Evolutionary conservation across 306 rosid genomes (phyloP).

Genomic region (Castanea sativa): DNA sequence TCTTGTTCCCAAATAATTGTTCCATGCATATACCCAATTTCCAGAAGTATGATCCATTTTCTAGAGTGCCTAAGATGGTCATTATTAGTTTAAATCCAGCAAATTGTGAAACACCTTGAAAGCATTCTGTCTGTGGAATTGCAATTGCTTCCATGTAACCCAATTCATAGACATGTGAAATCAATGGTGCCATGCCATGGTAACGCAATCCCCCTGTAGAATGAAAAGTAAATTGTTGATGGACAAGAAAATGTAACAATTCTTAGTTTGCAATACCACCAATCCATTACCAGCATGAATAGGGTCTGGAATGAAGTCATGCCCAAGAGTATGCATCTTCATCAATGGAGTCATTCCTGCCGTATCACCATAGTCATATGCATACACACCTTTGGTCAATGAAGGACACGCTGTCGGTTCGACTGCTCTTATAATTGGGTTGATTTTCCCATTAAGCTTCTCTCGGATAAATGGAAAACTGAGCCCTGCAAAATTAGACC

Average conservation of each 20-base stretch:
- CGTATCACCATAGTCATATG: constrained; percentile 85
- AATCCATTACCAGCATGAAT: constrained; percentile 75
- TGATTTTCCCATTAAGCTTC: constrained; percentile 73
- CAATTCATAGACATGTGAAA: constrained; percentile 79
- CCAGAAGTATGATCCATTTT: neutral
- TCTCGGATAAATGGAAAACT: constrained; percentile 88
- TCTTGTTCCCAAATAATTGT: neutral
- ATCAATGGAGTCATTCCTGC: constrained; percentile 95
- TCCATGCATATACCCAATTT: neutral
- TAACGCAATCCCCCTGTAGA: constrained; percentile 88
- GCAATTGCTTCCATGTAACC: constrained; percentile 92
- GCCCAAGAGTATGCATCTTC: constrained; percentile 99
- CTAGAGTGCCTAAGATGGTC: neutral
- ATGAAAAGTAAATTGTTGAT: constrained; percentile 3
- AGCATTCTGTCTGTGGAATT: constrained; percentile 87
- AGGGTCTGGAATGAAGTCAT: constrained; percentile 88
- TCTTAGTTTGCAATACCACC: neutral
- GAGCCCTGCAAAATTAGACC: constrained; percentile 92
- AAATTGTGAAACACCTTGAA: constrained; percentile 50
- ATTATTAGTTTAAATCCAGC: constrained; percentile 1
- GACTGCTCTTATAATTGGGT: constrained; percentile 82
- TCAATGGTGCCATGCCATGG: constrained; percentile 96
- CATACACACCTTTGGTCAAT: constrained; percentile 75
- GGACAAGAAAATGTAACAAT: neutral
- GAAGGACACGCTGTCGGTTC: constrained; percentile 95